Base-by-base conservation (phyloP, 2,329 filamentous ascomycete genomes). In the Aspergillus tubingensis region DNA sequence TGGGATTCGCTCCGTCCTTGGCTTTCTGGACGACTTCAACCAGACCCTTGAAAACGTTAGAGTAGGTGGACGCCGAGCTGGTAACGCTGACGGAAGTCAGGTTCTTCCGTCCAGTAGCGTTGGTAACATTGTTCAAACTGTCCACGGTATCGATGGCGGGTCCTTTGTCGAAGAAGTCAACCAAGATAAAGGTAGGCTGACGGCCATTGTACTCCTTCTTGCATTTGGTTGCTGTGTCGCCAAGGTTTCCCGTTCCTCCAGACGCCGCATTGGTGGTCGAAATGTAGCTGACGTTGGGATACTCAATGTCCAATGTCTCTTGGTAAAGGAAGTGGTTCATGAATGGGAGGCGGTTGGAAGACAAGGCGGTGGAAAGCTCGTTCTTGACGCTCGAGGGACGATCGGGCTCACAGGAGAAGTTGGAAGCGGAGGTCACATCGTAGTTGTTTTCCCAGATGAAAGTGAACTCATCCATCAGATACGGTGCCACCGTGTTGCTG, bases 301-400 rank as follows among this genome's bases (percentile, higher is more conserved):
- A 79, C 64, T 85, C 77, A 68, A 91, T 84, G 61, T 80, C 81
- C 3, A 82, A 74, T 17, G 57, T 55, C 86, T 71, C 5, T 72
- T 76, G 59, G 79, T 93, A 88, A 56, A 89, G 83, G 80, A 95
- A 94, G 78, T 95, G 91, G 80, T 95, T 95, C 79, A 91, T 83
- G 8, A 95, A 80, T 25, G 90, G 86, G 73, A 95, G 82, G 67
- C 86, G 83, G 66, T 85, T 84, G 1, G 81, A 80, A 0, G 79
- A 70, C 25, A 90, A 70, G 1, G 88, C 90, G 1, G 72, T 63
- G 4, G 72, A 62, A 1, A 80, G 69, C 15, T 82, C 69, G 52
- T 82, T 82, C 21, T 76, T 73, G 36, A 87, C 77, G 5, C 75
- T 74, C 0, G 82, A 75, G 0, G 91, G 91, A 0, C 91, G 86